phyloP scores from a whole-genome alignment of 2,329 filamentous ascomycete species.

The Arthrobotrys iridis region DNA sequence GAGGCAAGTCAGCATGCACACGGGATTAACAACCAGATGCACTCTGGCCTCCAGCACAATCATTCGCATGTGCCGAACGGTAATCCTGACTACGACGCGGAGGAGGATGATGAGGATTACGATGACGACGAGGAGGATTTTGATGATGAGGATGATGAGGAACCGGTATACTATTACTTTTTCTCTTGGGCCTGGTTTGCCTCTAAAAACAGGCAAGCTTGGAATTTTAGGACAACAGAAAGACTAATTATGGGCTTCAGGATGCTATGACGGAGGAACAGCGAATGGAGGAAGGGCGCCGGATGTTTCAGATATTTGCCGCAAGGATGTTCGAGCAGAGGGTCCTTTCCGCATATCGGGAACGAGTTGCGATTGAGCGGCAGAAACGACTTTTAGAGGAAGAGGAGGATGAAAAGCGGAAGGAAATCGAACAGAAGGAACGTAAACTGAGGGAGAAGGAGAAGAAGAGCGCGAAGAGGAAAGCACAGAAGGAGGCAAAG shows the following conservation, averaged over 20 bases:
- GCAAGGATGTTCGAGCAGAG: slow-evolving; percentile 99
- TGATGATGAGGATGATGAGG: slow-evolving; percentile 62
- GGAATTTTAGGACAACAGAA: slow-evolving; percentile 34
- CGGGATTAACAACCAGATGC: slow-evolving; percentile 64
- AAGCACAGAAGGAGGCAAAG: slow-evolving; percentile 83
- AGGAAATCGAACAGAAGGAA: slow-evolving; percentile 80
- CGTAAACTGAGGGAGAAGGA: slow-evolving; percentile 95
- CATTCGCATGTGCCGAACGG: slow-evolving; percentile 76
- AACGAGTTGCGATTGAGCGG: slow-evolving; percentile 93
- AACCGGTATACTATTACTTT: slow-evolving; percentile 66
- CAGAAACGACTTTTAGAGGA: slow-evolving; percentile 91
- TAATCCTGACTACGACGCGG: slow-evolving; percentile 81
- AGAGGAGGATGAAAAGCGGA: slow-evolving; percentile 82
- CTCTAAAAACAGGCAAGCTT: slow-evolving; percentile 34
- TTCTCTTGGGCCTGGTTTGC: slow-evolving; percentile 1
- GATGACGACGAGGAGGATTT: slow-evolving; percentile 72
- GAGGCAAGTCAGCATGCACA: slow-evolving; percentile 78
- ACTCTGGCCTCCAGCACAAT: slow-evolving; percentile 66
- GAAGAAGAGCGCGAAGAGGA: slow-evolving; percentile 93
- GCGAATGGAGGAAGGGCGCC: slow-evolving; percentile 96
- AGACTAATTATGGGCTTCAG: slow-evolving; percentile 65
- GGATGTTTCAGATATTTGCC: slow-evolving; percentile 99
- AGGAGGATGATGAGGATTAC: slow-evolving; percentile 71
- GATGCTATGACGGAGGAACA: slow-evolving; percentile 97
- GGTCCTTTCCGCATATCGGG: slow-evolving; percentile 94